phyloP scores from a whole-genome alignment of 495 filamentous ascomycete genomes.

The Amniculicola lignicola region DNA sequence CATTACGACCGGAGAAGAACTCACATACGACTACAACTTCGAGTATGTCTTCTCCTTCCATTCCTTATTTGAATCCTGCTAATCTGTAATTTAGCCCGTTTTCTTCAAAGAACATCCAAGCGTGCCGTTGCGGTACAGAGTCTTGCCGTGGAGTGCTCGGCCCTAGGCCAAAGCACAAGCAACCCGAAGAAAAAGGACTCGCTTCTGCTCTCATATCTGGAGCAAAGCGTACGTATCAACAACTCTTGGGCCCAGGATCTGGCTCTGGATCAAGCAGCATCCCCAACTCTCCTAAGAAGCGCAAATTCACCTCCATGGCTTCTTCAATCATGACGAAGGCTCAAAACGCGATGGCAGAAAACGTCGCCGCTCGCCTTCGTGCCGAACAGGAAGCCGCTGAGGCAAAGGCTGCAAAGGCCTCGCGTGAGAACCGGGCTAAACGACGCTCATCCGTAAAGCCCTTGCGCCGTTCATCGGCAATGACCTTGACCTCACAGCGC shows the following conservation, averaged over 20 bases:
- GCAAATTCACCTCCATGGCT: conserved; percentile 19
- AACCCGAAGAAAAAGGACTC: not conserved
- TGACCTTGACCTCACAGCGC: conserved; percentile 12
- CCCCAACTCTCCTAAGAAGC: conserved; percentile 17
- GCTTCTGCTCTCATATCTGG: conserved; percentile 22
- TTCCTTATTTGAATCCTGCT: not conserved
- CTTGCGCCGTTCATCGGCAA: conserved; percentile 17
- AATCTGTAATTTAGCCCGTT: conserved; percentile 37
- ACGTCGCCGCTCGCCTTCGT: conserved; percentile 3
- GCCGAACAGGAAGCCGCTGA: conserved; percentile 15
- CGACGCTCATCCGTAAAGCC: conserved; percentile 15
- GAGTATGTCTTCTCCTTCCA: conserved; percentile 52
- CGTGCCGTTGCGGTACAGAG: conserved; percentile 45
- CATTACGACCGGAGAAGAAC: conserved; percentile 88
- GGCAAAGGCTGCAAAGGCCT: conserved; percentile 11
- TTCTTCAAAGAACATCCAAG: conserved; percentile 42
- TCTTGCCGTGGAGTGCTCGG: conserved; percentile 46
- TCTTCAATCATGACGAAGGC: conserved; percentile 17
- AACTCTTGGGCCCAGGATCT: conserved; percentile 20
- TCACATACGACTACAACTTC: conserved; percentile 99
- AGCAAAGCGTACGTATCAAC: conserved; percentile 30
- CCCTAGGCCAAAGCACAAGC: conserved; percentile 35
- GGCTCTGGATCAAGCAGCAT: conserved; percentile 8
- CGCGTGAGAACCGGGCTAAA: conserved; percentile 24
- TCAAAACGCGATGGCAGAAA: conserved; percentile 21